Percentiles rank a stretch among this genome's conserved stretches.
Evolutionary conservation across 78 protist genomes (phyloP).

Genomic region (Protostelium mycophagum): DNA sequence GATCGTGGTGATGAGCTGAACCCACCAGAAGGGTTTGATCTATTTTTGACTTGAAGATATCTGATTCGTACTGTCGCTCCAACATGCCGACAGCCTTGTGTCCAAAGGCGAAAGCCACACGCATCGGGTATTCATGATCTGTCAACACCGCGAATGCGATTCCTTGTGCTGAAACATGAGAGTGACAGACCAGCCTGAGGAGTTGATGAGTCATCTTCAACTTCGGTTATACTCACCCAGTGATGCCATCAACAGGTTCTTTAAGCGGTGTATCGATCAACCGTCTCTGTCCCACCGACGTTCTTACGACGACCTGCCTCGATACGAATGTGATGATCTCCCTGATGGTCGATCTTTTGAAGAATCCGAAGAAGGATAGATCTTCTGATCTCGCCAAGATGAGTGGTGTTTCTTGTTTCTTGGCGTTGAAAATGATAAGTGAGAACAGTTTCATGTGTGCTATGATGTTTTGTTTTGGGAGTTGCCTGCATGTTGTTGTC

Average conservation of each 20-base stretch:
- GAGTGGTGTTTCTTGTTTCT: conserved; percentile 19
- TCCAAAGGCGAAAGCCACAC: conserved; percentile 35
- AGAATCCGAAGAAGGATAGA: conserved; percentile 42
- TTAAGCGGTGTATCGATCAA: no score
- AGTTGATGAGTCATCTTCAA: conserved; percentile 30
- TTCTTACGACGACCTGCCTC: conserved; percentile 38
- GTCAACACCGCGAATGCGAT: conserved; percentile 33
- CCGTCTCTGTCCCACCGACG: conserved; percentile 19
- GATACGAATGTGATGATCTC: conserved; percentile 35
- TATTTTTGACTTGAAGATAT: conserved; percentile 6
- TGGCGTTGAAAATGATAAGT: conserved; percentile 30
- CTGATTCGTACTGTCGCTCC: conserved; percentile 1
- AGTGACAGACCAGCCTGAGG: conserved; percentile 41
- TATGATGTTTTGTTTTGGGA: no score
- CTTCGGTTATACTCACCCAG: no score
- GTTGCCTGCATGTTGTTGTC: no score
- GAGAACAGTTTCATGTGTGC: conserved; percentile 44
- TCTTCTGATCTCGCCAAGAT: conserved; percentile 35
- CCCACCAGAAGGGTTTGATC: conserved; percentile 8
- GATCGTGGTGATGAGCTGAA: no score
- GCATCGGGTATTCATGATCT: conserved; percentile 44
- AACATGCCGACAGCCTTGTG: conserved; percentile 19
- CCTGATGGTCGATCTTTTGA: conserved; percentile 32
- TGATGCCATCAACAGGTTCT: no score
- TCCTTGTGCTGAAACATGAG: conserved; percentile 18